Evolutionary conservation across 1,139 yeast genomes (phyloP), one percentile per base, ranked within the genome.

Genomic region (Kurtzmaniella quercitrusa): DNA sequence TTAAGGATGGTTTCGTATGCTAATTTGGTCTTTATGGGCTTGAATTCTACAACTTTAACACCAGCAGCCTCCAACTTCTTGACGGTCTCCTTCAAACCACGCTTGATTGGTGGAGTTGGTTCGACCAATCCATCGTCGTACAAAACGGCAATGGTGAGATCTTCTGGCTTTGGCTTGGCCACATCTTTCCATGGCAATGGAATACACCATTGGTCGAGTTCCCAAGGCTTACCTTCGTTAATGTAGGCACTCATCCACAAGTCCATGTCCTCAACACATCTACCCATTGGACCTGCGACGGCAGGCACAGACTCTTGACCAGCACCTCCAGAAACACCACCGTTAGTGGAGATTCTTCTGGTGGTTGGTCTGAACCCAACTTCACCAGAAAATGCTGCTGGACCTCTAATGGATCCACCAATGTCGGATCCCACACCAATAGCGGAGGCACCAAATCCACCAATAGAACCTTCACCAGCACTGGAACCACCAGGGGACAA

Each of bases 361-460:
- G 84, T 67, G 7, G 88, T 71, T 37, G 91, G 91, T 62, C 87
- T 77, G 48, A 85, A 68, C 15, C 90, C 93, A 58, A 69, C 78
- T 47, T 77, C 62, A 19, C 89, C 89, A 40, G 82, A 75, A 57
- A 73, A 84, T 0, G 88, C 89, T 27, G 91, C 85, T 2, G 93
- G 94, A 7, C 76, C 81, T 57, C 93, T 75, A 50, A 85, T 81
- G 1, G 87, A 80, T 1, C 93, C 94, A 48, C 93, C 94, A 52
- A 85, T 84, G 61, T 85, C 94, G 37, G 86, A 76, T 16, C 93
- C 93, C 46, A 85, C 71, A 39, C 91, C 91, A 37, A 84, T 50
- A 2, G 79, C 70, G 25, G 87, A 78, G 10, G 83, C 89, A 40
- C 81, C 83, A 62, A 81, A 77, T 1, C 77, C 79, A 39, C 81